A percentile compares a stretch with the other conserved stretches of the same genome.
These are phyloP conservation scores for Paraconiothyrium brasiliense DNA, from an alignment of 2,329 filamentous ascomycete genomes.

Conservation along the genomic window DNA sequence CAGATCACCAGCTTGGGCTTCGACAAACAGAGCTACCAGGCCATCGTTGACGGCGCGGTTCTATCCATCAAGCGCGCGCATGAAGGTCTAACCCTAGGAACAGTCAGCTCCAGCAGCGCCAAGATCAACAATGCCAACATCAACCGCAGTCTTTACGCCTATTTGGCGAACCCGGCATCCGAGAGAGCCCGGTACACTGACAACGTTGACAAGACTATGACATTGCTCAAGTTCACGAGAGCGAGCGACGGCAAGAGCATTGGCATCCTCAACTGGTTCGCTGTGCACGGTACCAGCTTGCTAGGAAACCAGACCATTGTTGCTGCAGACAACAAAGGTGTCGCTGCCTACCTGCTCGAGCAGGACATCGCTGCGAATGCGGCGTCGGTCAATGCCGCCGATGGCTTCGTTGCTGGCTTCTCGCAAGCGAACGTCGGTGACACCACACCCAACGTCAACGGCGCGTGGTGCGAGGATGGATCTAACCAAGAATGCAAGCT, in stretches of 20 bases:
- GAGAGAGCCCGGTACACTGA: conserved; percentile 76
- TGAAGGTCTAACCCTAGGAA: conserved; percentile 73
- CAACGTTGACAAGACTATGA: conserved; percentile 79
- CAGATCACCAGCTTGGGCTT: conserved; percentile 91
- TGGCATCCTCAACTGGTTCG: conserved; percentile 88
- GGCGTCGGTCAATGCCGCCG: conserved; percentile 57
- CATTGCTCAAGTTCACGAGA: conserved; percentile 79
- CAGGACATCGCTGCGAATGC: conserved; percentile 64
- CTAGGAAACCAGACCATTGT: conserved; percentile 91
- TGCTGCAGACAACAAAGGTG: conserved; percentile 96
- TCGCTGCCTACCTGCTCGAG: conserved; percentile 87
- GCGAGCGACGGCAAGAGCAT: conserved; percentile 78
- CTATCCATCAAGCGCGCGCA: conserved; percentile 85
- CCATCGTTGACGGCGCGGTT: conserved; percentile 86
- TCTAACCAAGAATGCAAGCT: conserved; percentile 73
- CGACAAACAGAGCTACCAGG: conserved; percentile 83
- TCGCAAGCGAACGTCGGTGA: conserved; percentile 93
- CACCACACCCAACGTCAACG: conserved; percentile 86
- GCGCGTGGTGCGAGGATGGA: conserved; percentile 89
- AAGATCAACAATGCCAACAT: conserved; percentile 81
- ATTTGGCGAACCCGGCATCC: conserved; percentile 81
- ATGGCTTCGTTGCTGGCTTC: conserved; percentile 87
- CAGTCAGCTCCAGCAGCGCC: conserved; percentile 74
- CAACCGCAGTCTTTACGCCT: conserved; percentile 88
- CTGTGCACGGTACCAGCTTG: conserved; percentile 90